Evolutionary conservation across 2,329 filamentous ascomycete species (phyloP).

Genomic region (Penicillium sp.): DNA sequence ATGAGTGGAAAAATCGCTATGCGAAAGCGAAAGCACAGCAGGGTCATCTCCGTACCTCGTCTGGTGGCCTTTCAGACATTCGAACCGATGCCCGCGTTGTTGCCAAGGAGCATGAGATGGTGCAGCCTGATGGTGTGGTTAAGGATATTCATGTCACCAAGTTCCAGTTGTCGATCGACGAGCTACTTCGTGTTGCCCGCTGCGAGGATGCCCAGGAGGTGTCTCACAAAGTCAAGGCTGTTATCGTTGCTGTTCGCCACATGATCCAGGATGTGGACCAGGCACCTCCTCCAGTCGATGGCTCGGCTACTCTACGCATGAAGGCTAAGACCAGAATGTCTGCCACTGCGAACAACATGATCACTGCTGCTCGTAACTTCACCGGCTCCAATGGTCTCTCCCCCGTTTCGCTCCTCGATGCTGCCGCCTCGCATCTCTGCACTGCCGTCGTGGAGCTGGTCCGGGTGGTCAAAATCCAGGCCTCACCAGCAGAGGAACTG

Average conservation of each 20-base stretch:
- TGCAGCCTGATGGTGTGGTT: conserved; percentile 72
- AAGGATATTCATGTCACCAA: conserved; percentile 92
- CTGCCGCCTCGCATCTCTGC: conserved; percentile 86
- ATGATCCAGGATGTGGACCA: conserved; percentile 76
- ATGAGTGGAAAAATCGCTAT: conserved; percentile 88
- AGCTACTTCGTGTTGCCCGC: conserved; percentile 76
- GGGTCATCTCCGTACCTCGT: conserved; percentile 76
- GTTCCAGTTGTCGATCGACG: conserved; percentile 92
- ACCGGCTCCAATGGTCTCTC: conserved; percentile 78
- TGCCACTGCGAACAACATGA: conserved; percentile 92
- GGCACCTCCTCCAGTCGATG: conserved; percentile 59
- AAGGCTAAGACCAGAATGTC: conserved; percentile 81
- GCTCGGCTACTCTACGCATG: conserved; percentile 58
- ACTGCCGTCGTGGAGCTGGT: conserved; percentile 83
- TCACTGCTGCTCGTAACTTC: conserved; percentile 93
- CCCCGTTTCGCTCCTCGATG: conserved; percentile 90
- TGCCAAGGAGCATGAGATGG: conserved; percentile 71
- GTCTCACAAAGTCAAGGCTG: conserved; percentile 81
- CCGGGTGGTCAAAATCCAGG: conserved; percentile 77
- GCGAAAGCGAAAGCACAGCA: conserved; percentile 85
- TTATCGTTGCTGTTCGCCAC: conserved; percentile 77
- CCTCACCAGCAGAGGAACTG: conserved; percentile 73
- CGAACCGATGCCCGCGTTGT: conserved; percentile 46
- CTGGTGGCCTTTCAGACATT: conserved; percentile 64
- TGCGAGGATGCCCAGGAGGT: conserved; percentile 71